Conservation (phyloP, 192 early-diverging fungal species). For the Spizellomyces punctatus region DNA sequence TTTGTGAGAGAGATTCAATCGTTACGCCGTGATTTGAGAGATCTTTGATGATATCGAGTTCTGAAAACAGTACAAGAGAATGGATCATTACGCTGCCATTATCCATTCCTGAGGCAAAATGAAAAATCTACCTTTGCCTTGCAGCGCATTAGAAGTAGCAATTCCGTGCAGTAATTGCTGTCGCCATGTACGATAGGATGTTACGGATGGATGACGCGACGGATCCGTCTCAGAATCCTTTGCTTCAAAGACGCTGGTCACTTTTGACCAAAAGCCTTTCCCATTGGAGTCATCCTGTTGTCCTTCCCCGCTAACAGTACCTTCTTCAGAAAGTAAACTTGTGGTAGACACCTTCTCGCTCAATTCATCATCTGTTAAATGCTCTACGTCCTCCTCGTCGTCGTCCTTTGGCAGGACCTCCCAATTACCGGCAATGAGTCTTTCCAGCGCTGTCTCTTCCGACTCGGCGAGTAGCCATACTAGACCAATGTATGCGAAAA, state of each 20-base stretch:
- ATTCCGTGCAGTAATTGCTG: constrained; percentile 8
- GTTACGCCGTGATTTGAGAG: constrained; percentile 18
- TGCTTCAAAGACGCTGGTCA: neutral
- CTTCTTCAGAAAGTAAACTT: too few relatives aligned
- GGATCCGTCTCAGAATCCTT: neutral
- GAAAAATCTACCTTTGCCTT: neutral
- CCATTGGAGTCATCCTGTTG: too few relatives aligned
- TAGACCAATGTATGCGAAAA: constrained; percentile 25
- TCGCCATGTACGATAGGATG: constrained; percentile 1
- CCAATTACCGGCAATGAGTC: neutral
- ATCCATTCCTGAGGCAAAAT: too few relatives aligned
- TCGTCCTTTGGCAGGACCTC: neutral
- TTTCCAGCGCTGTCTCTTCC: constrained; percentile 8
- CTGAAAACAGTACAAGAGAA: neutral
- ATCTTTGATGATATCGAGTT: constrained; percentile 11
- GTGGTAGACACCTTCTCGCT: too few relatives aligned
- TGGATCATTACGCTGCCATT: neutral
- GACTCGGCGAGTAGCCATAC: constrained; percentile 15
- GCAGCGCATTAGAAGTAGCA: neutral
- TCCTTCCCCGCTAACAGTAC: too few relatives aligned
- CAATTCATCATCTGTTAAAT: constrained; percentile 3
- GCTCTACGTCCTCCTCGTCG: constrained; percentile 6
- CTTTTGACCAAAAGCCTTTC: too few relatives aligned
- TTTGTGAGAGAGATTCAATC: constrained; percentile 3
- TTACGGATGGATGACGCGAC: constrained; percentile 6